Evolutionary conservation across 1,284 basidiomycete genomes (phyloP).

Genomic region (Pascua guehoae): DNA sequence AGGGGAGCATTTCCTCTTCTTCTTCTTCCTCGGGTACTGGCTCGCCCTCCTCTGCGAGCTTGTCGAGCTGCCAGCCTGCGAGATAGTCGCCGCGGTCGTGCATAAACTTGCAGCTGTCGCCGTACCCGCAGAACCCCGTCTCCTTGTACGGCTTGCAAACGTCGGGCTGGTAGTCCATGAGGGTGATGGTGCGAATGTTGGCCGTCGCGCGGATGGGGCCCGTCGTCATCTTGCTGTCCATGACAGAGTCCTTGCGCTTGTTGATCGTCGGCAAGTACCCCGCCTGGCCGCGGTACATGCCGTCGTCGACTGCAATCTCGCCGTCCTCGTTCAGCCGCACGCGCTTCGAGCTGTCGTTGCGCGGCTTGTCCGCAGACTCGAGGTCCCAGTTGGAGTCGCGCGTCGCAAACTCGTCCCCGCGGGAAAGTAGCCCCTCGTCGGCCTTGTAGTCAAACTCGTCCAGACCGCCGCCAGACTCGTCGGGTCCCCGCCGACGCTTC

Average conservation of each 20-base stretch:
- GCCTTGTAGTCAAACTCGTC: constrained; percentile 59
- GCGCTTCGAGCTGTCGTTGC: constrained; percentile 18
- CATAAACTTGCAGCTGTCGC: constrained; percentile 96
- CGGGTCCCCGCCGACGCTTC: constrained; percentile 70
- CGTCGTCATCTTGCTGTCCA: constrained; percentile 83
- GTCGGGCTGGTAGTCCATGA: constrained; percentile 97
- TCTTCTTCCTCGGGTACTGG: constrained; percentile 57
- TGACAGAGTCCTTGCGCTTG: constrained; percentile 59
- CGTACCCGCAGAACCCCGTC: constrained; percentile 98
- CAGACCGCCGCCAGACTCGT: constrained; percentile 56
- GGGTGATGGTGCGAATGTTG: constrained; percentile 91
- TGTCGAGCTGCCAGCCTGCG: constrained; percentile 95
- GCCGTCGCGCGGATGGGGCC: constrained; percentile 74
- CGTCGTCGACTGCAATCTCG: constrained; percentile 61
- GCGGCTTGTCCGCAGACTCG: constrained; percentile 22
- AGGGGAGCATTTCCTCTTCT: constrained; percentile 86
- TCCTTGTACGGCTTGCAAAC: constrained; percentile 99
- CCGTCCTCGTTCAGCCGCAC: constrained; percentile 49
- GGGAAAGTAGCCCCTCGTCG: constrained; percentile 31
- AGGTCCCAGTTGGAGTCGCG: constrained; percentile 51
- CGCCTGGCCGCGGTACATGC: constrained; percentile 78
- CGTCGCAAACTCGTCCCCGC: constrained; percentile 47
- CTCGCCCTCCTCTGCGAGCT: constrained; percentile 48
- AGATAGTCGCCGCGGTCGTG: constrained; percentile 80
- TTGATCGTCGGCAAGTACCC: constrained; percentile 79